phyloP scores from a whole-genome alignment of 2,329 filamentous ascomycete species.

The Elsinoe batatas region DNA sequence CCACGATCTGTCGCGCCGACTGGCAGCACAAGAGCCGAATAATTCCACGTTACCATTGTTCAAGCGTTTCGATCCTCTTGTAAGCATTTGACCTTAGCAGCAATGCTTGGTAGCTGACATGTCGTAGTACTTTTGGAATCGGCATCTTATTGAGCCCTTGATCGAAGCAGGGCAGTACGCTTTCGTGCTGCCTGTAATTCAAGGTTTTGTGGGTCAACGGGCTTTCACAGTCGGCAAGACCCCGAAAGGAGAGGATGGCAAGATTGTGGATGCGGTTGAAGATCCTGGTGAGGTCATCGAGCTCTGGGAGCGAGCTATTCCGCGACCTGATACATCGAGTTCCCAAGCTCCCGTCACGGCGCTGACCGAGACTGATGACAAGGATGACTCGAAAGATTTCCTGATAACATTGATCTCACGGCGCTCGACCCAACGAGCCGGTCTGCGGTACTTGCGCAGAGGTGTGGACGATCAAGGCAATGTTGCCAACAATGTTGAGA shows the following conservation, averaged over 20 bases:
- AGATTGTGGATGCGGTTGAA: conserved; percentile 20
- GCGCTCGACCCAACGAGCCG: conserved; percentile 74
- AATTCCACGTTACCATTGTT: conserved; percentile 52
- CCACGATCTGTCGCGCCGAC: conserved; percentile 70
- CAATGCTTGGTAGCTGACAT: conserved; percentile 3
- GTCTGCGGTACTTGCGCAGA: conserved; percentile 78
- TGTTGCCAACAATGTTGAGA: conserved; percentile 85
- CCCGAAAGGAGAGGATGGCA: conserved; percentile 22
- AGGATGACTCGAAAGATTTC: conserved; percentile 38
- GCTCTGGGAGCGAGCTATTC: conserved; percentile 14
- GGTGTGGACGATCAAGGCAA: conserved; percentile 85
- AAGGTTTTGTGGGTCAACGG: conserved; percentile 86
- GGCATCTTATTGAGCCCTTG: conserved; percentile 62
- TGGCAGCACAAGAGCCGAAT: conserved; percentile 33
- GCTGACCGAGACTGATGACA: conserved; percentile 15
- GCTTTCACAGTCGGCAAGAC: conserved; percentile 49
- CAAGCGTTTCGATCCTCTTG: conserved; percentile 59
- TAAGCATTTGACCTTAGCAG: conserved; percentile 24
- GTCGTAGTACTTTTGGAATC: conserved; percentile 78
- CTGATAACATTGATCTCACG: conserved; percentile 88
- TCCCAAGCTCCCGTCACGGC: not conserved
- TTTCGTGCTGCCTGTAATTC: conserved; percentile 72
- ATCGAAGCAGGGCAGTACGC: conserved; percentile 60
- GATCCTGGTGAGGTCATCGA: conserved; percentile 18
- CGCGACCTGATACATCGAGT: not conserved